Base-by-base conservation (phyloP, 2,329 filamentous ascomycete species). In the Paracorniculantispora psalliotae region DNA sequence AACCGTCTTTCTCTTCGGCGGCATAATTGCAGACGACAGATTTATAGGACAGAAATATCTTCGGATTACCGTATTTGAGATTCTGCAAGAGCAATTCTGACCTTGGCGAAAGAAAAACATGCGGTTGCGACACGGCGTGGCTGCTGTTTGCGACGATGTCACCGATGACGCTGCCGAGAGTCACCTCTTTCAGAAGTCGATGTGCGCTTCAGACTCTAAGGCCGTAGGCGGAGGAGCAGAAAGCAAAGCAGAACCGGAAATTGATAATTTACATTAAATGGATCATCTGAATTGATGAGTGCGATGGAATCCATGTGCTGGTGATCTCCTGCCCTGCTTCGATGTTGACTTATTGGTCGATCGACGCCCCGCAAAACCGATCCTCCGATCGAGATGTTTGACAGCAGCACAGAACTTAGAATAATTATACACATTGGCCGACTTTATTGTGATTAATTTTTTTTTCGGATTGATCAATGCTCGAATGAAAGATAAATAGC, bases 1-100 rank as follows among this genome's bases (percentile, higher is more conserved):
- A n/a, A 33, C 12, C 23, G 44, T 26, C n/a, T 48, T 57, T 33
- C 54, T 44, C 33, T 57, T 57, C 25, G 33, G 54, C 7, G 54
- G 43, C 54, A 57, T 57, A 12, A 30, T 17, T 9, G 44, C 28
- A 4, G 41, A n/a, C 28, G 54, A 39, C 15, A 13, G 10, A 1
- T 8, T 15, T 17, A 47, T n/a, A n/a, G n/a, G n/a, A n/a, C n/a
- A n/a, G n/a, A n/a, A n/a, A n/a, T n/a, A n/a, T n/a, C n/a, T n/a
- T n/a, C n/a, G n/a, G n/a, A n/a, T n/a, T n/a, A n/a, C n/a, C n/a
- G n/a, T n/a, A n/a, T n/a, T n/a, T n/a, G n/a, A n/a, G 21, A 28
- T 37, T 3, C 19, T 30, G 21, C 9, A 30, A 47, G 5, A 47
- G 25, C 30, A 23, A 35, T 4, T 3, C 2, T 37, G 10, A 15